Percentiles rank a stretch among this genome's conserved stretches.
Conservation (phyloP, 768 basidiomycete species). For the Boletus bicolor region DNA sequence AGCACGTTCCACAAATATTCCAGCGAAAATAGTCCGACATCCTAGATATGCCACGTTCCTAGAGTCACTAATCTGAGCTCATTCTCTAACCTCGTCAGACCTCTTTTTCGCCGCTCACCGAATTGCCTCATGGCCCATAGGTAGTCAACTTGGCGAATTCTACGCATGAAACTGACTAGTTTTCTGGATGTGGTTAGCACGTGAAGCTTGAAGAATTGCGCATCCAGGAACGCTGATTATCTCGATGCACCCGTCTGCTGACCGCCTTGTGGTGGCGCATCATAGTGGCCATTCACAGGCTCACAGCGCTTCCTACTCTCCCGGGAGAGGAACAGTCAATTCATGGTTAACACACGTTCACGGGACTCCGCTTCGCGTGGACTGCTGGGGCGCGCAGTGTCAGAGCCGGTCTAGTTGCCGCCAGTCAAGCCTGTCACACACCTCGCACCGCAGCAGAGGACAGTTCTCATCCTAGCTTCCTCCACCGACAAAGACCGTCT, state of each 20-base stretch:
- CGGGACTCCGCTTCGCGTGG: not conserved
- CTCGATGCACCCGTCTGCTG: not conserved
- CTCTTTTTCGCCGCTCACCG: not conserved
- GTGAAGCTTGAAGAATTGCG: too few relatives aligned
- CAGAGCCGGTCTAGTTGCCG: not conserved
- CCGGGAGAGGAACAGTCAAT: not conserved
- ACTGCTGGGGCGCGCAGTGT: not conserved
- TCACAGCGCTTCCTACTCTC: not conserved
- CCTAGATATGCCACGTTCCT: not conserved
- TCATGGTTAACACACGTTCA: not conserved
- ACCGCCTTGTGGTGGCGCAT: not conserved
- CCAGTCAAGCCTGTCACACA: slow-evolving; percentile 2
- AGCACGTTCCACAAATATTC: not conserved
- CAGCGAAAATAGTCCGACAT: not conserved
- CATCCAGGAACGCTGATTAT: not conserved
- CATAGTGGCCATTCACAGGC: not conserved
- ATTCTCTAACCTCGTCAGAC: not conserved
- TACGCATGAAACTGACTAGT: not conserved
- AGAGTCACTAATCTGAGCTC: not conserved
- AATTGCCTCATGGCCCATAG: not conserved
- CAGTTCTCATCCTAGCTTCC: not conserved
- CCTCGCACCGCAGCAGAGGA: slow-evolving; percentile 5
- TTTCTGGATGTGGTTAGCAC: not conserved
- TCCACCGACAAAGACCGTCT: not conserved
- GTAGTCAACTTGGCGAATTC: not conserved